Evolutionary conservation across 2,329 filamentous ascomycete species (phyloP).

Genomic region (Fusarium tanahbumbuense): DNA sequence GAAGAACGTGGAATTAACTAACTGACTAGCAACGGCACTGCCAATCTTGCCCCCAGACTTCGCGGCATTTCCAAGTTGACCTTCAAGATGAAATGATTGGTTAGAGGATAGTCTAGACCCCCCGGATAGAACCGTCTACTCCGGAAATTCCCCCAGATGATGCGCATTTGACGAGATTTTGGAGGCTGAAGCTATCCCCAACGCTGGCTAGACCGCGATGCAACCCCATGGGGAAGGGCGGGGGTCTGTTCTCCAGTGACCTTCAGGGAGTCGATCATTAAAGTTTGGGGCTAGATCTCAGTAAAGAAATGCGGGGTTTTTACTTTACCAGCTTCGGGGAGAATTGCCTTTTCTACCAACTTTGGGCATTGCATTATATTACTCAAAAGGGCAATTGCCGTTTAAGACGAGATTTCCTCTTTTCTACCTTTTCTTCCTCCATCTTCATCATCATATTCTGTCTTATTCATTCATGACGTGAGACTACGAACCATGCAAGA

Average conservation of each 20-base stretch:
- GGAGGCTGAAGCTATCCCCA: constrained; percentile 14
- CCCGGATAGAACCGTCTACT: constrained; percentile 1
- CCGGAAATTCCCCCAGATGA: constrained; percentile 28
- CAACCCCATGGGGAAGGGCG: constrained; percentile 35
- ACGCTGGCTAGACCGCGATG: background rate
- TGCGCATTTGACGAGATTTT: constrained; percentile 8
- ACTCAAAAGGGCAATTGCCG: constrained; percentile 34
- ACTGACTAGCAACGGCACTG: background rate
- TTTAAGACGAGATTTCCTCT: constrained; percentile 6
- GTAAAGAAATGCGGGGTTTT: constrained; percentile 16
- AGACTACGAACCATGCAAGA: constrained; percentile 36
- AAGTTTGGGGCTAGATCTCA: constrained; percentile 9
- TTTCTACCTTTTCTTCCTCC: constrained; percentile 5
- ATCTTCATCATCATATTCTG: background rate
- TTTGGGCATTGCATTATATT: background rate
- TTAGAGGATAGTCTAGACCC: constrained; percentile 14
- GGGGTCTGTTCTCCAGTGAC: constrained; percentile 5
- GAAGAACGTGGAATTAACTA: constrained; percentile 6
- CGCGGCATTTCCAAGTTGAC: constrained; percentile 1
- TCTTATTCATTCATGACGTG: constrained; percentile 11
- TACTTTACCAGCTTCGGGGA: background rate
- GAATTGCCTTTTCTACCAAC: constrained; percentile 14
- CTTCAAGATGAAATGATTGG: constrained; percentile 22
- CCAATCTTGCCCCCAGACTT: constrained; percentile 1
- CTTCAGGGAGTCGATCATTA: constrained; percentile 1